A percentile compares a stretch with the other conserved stretches of the same genome.
These are phyloP conservation scores for Agaricus blazei DNA, from an alignment of 768 basidiomycete species.

Conservation along the genomic window DNA sequence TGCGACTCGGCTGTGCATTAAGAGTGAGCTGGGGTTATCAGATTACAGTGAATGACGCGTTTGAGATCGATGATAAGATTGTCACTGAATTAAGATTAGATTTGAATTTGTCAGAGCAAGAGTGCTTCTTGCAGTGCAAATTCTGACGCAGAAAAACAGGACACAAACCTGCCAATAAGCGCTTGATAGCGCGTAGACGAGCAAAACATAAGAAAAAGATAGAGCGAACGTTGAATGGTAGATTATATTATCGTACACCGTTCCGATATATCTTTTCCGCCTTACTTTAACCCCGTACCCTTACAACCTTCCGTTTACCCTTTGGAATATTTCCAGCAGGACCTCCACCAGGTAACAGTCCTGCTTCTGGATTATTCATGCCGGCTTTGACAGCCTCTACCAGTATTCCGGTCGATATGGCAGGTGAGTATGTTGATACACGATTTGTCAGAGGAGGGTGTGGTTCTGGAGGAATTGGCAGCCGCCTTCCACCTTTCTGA, in stretches of 20 bases:
- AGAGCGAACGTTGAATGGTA: not conserved
- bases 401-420: constrained; percentile 69
- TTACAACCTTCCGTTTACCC: constrained; percentile 76
- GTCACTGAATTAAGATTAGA: no score
- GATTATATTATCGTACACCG: constrained; percentile 2
- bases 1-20: no score
- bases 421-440: constrained; percentile 77
- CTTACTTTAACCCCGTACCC: constrained; percentile 51
- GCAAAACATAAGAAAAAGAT: no score
- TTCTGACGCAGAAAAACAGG: no score
- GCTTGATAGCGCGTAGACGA: no score
- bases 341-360: constrained; percentile 24
- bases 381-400: constrained; percentile 85
- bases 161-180: no score
- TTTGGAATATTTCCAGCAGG: constrained; percentile 45
- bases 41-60: no score
- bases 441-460: constrained; percentile 68
- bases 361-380: constrained; percentile 49
- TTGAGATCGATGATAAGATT: no score
- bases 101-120: no score
- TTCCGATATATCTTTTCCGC: not conserved
- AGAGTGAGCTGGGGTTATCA: no score
- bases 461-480: constrained; percentile 75
- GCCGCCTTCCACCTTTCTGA: constrained; percentile 34
- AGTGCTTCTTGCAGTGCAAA: no score